Base-by-base conservation (phyloP, 208 protist genomes). In the Crithidia bombi region DNA sequence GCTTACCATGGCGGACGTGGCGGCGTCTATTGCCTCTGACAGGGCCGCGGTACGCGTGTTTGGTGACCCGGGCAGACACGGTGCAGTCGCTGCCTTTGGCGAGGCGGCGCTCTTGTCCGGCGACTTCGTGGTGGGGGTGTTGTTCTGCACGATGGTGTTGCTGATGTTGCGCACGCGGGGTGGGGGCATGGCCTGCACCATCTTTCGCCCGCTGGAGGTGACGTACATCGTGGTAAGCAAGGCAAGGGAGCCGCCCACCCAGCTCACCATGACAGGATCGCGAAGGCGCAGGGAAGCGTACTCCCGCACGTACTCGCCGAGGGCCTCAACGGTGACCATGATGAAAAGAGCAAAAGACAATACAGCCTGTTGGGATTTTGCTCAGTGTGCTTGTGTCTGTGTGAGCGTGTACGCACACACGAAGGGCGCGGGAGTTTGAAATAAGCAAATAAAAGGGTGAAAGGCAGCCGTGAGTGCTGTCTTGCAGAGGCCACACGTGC, bases 201-300 rank as follows among this genome's bases (percentile, higher is more conserved):
- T 57, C 62, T 58, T 55, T 44, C 70, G 70, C 43, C 70, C 70
- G 35, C 62, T 68, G 3, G 75, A 54, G 28, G 81, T 82, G 12
- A 32, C 54, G 52, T 68, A 76, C 51, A 69, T 55, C 19, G 66
- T 67, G 6, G 49, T 33, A 6, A 86, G 69, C 0, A 82, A 55
- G 15, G 58, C 64, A 41, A 78, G 43, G 25, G 75, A 64, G 49
- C 81, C 75, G 23, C 61, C 76, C 10, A 81, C 71, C 70, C 75
- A 86, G 43, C 67, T 52, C 28, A 63, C 23, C 51, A 86, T 68
- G 28, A 69, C 46, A 3, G 71, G 71, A 47, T 86, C 73, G 17
- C 55, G 57, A 19, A 70, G 32, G n/a, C 71, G 72, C 33, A 65
- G 58, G n/a, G 55, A 41, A 1, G 58, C 72, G 67, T 86, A 86